Conservation (phyloP, 2,329 filamentous ascomycete species). For the Botrytis deweyae region DNA sequence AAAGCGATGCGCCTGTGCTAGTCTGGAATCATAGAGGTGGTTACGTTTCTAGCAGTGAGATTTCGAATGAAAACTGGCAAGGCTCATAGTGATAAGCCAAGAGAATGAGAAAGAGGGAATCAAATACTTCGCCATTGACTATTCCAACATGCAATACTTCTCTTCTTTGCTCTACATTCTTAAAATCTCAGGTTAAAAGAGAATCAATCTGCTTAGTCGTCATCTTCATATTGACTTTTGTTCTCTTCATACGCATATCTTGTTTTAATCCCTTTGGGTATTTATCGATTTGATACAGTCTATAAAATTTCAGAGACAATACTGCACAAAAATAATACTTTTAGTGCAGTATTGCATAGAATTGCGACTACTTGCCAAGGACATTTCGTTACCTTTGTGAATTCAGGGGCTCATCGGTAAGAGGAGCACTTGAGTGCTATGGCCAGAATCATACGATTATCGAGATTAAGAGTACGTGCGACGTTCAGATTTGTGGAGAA, state of each 20-base stretch:
- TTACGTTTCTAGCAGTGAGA: conserved; percentile 44
- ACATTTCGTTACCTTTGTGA: conserved; percentile 41
- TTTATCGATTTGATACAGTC: conserved; percentile 52
- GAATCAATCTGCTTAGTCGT: too few species aligned
- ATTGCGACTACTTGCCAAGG: conserved; percentile 35
- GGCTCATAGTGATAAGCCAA: conserved; percentile 39
- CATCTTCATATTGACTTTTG: not conserved
- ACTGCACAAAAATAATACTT: conserved; percentile 14
- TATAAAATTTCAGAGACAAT: conserved; percentile 51
- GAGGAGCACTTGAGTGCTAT: conserved; percentile 30
- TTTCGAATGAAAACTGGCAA: conserved; percentile 40
- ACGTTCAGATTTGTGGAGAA: conserved; percentile 23
- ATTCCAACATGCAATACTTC: conserved; percentile 52
- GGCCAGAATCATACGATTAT: conserved; percentile 22
- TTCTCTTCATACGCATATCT: conserved; percentile 47
- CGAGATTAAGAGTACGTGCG: conserved; percentile 20
- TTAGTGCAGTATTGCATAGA: conserved; percentile 3
- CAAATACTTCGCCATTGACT: conserved; percentile 38
- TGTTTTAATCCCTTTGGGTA: conserved; percentile 52
- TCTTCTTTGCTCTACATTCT: conserved; percentile 48
- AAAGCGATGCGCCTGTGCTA: not conserved
- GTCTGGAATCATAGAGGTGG: conserved; percentile 42
- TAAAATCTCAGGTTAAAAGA: conserved; percentile 34
- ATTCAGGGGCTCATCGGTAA: conserved; percentile 36
- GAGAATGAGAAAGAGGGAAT: conserved; percentile 39